These are phyloP conservation scores for Panaeolus papilionaceus DNA, from an alignment of 768 basidiomycete genomes.

Conservation along the genomic window DNA sequence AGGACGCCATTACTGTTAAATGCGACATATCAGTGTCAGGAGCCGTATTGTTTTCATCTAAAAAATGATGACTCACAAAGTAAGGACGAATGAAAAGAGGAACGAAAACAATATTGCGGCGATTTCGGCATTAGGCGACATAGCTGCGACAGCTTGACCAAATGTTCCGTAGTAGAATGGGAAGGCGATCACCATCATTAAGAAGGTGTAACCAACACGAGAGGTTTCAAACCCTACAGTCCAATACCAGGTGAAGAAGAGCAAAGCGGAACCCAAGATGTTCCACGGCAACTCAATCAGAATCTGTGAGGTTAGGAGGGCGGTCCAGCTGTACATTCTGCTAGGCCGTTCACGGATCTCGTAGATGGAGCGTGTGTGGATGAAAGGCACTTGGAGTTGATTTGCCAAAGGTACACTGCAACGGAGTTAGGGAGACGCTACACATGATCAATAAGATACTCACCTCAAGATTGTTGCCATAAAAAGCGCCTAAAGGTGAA, in stretches of 20 bases:
- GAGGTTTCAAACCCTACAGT: slow-evolving; percentile 64
- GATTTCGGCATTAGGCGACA: slow-evolving; percentile 65
- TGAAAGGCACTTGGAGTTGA: slow-evolving; percentile 69
- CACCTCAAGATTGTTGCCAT: slow-evolving; percentile 55
- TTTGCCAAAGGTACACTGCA: slow-evolving; percentile 57
- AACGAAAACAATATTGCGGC: slow-evolving; percentile 63
- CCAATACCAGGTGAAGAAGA: slow-evolving; percentile 80
- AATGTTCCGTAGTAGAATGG: slow-evolving; percentile 71
- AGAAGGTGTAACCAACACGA: slow-evolving; percentile 64
- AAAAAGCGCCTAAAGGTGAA: slow-evolving; percentile 51
- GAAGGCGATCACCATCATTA: slow-evolving; percentile 60
- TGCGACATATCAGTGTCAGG: slow-evolving; percentile 17
- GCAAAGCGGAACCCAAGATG: slow-evolving; percentile 61
- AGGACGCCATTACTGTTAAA: slow-evolving; percentile 62
- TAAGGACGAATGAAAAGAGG: slow-evolving; percentile 67
- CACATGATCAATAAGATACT: slow-evolving; percentile 24
- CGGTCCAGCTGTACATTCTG: slow-evolving; percentile 70
- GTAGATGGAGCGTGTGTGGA: slow-evolving; percentile 65
- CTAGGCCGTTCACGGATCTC: slow-evolving; percentile 73
- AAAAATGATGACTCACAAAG: slow-evolving; percentile 51
- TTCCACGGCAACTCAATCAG: slow-evolving; percentile 71
- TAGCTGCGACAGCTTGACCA: slow-evolving; percentile 64
- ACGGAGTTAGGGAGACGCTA: neutral
- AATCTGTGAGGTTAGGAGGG: slow-evolving; percentile 60
- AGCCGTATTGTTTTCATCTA: slow-evolving; percentile 1